A percentile compares a stretch with the other conserved stretches of the same genome.
phyloP scores from a whole-genome alignment of 306 rosid genomes.

The Trifolium repens region DNA sequence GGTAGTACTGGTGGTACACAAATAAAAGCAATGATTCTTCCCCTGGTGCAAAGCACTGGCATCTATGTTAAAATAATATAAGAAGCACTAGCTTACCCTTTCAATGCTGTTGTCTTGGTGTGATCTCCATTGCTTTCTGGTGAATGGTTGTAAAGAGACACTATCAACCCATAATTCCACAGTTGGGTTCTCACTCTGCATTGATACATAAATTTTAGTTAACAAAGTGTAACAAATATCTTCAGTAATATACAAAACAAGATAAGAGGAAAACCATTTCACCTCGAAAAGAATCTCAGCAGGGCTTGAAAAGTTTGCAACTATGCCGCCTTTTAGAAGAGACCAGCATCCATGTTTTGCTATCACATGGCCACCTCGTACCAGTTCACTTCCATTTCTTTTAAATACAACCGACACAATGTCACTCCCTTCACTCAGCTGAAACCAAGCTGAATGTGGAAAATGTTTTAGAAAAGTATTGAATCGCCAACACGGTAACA shows the following conservation, averaged over 20 bases:
- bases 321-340: slow-evolving; percentile 73
- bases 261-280: not conserved
- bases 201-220: not conserved
- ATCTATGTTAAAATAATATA: not conserved
- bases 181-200: slow-evolving; percentile 55
- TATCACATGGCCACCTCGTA: slow-evolving; percentile 55
- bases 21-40: not conserved
- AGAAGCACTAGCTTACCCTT: slow-evolving; percentile 46
- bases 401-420: slow-evolving; percentile 58
- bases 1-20: not conserved
- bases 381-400: slow-evolving; percentile 40
- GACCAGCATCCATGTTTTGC: slow-evolving; percentile 77
- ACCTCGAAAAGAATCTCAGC: slow-evolving; percentile 73
- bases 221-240: slow-evolving; percentile 1
- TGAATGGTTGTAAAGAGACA: slow-evolving; percentile 71
- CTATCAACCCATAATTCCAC: slow-evolving; percentile 69
- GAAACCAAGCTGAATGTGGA: slow-evolving; percentile 66
- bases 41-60: not conserved
- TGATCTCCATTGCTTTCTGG: slow-evolving; percentile 68
- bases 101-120: slow-evolving; percentile 63
- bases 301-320: slow-evolving; percentile 59
- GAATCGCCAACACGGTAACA: not conserved
- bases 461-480: not conserved
- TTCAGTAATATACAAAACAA: not conserved
- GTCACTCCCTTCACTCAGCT: slow-evolving; percentile 71